These are phyloP conservation scores for Eucalyptus victrix DNA, from an alignment of 345 rosid species.

Conservation along the genomic window DNA sequence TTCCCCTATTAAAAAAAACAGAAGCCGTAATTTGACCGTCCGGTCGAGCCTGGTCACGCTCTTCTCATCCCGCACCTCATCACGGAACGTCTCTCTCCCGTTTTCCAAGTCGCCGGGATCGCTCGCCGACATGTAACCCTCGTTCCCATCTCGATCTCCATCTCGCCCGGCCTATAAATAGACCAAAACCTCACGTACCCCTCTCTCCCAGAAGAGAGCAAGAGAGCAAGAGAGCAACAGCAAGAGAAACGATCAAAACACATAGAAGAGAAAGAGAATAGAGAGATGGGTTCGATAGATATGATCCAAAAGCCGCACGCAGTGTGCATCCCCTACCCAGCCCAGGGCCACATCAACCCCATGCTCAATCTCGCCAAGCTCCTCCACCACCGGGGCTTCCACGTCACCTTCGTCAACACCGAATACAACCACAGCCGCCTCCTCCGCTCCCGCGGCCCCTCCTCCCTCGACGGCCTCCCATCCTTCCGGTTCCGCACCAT, in stretches of 20 bases:
- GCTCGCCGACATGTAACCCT: neutral
- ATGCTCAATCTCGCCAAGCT: slow-evolving; percentile 43
- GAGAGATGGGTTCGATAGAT: neutral
- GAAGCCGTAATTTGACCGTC: neutral
- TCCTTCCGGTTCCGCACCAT: slow-evolving; percentile 26
- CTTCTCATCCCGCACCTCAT: neutral
- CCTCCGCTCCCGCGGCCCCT: slow-evolving; percentile 16
- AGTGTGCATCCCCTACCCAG: slow-evolving; percentile 43
- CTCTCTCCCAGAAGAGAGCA: too few species aligned
- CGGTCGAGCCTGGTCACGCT: neutral
- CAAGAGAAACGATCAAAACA: too few species aligned
- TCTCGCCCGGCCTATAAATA: neutral
- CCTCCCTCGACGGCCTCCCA: slow-evolving; percentile 20
- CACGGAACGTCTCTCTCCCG: neutral
- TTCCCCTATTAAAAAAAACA: neutral
- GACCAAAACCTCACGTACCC: neutral
- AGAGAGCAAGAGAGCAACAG: too few species aligned
- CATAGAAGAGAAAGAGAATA: neutral
- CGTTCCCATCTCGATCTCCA: neutral
- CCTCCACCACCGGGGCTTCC: slow-evolving; percentile 29
- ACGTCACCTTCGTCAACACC: slow-evolving; percentile 43
- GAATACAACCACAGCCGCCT: slow-evolving; percentile 36
- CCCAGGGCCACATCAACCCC: slow-evolving; percentile 50
- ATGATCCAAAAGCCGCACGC: slow-evolving; percentile 16
- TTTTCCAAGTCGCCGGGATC: neutral